Percentiles rank a stretch among this genome's conserved stretches.
Conservation (phyloP, 805 yeast genomes). For the Candida silvicultrix region DNA sequence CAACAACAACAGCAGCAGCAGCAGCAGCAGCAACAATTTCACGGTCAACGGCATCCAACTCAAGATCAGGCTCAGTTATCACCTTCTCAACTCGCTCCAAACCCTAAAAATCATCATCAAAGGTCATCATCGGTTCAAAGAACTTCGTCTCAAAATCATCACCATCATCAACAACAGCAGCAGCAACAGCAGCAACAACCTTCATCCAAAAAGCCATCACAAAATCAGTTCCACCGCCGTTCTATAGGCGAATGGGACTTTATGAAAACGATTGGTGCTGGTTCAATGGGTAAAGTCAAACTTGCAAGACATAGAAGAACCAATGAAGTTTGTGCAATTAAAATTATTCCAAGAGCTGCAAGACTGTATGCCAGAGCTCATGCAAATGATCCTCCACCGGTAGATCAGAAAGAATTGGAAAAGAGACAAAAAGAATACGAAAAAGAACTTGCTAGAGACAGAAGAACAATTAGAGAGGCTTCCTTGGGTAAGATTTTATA, state of each 20-base stretch:
- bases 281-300: constrained; percentile 98
- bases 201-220: constrained; percentile 20
- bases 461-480: constrained; percentile 90
- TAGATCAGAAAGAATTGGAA: constrained; percentile 46
- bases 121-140: constrained; percentile 3
- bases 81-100: constrained; percentile 2
- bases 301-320: constrained; percentile 82
- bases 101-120: constrained; percentile 6
- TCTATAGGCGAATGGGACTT: constrained; percentile 97
- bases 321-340: constrained; percentile 81
- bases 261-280: constrained; percentile 92
- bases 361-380: constrained; percentile 69
- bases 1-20: constrained; percentile 6
- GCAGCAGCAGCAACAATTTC: constrained; percentile 5
- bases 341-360: constrained; percentile 88
- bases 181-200: constrained; percentile 7
- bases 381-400: constrained; percentile 60
- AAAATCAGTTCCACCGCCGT: constrained; percentile 60
- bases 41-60: constrained; percentile 1
- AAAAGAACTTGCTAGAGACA: constrained; percentile 84
- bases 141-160: constrained; percentile 1
- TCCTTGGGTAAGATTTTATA: constrained; percentile 84
- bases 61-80: neutral
- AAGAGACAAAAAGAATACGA: constrained; percentile 66
- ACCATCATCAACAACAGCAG: constrained; percentile 4